Evolutionary conservation across 345 rosid species (phyloP), one percentile per base, ranked within the genome.

Genomic region (Citrus cavaleriei): DNA sequence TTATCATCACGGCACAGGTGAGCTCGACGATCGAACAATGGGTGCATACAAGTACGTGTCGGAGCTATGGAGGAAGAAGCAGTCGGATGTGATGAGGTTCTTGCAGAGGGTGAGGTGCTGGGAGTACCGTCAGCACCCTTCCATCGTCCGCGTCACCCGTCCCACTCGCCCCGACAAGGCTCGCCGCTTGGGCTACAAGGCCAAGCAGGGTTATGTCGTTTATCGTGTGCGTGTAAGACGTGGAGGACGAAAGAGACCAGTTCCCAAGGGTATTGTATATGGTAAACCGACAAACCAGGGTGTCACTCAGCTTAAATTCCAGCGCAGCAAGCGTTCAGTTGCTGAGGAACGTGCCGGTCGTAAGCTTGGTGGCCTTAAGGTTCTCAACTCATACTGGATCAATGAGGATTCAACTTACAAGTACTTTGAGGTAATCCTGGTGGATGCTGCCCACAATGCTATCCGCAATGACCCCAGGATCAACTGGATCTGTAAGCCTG

Each of bases 51-150:
- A 86, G 88, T 95, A 95, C 84, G 97, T 95, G 54, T 91, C 97
- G 40, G 99, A 95, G 92, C 85, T 95, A 92, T 95, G 98, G 97
- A 94, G 98, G 95, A 97, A 92, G 96, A 97, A 97, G 88, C 98
- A 94, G 73, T 97, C 98, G 16, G 99, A 97, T 88, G 98, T 93
- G 62, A 97, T 97, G 99, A 89, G 99, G 85, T 94, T 97, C 78
- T 35, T 94, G 78, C 98, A 92, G 90, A 91, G 99, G 88, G 95
- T 96, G 60, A 96, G 99, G 91, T 96, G 99, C 81, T 96, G 99
- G 99, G 98, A 94, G 86, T 97, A 97, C 81, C 90, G 98, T 16
- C 99, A 97, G 71, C 96, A 91, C 77, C 97, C 99, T 59, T 94
- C 99, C 1, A 97, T 97, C 40, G 98, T 97, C 35, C 97, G 98